These are phyloP conservation scores for Sugiyamaella neomexicana DNA, from an alignment of 1,139 yeast species.

Conservation along the genomic window DNA sequence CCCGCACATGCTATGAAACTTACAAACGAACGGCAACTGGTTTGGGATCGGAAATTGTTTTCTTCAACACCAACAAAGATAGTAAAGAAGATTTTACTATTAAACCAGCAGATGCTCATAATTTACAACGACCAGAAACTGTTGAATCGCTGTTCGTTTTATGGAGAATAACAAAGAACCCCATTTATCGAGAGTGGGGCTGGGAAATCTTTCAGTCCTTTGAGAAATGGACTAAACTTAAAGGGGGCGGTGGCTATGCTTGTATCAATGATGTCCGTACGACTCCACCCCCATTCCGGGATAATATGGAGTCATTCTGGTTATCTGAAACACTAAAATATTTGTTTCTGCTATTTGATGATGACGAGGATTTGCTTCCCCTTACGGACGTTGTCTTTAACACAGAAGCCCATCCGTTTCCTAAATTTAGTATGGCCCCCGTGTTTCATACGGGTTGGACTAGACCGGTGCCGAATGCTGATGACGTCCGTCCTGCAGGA, in stretches of 20 bases:
- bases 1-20: slow-evolving; percentile 82
- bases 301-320: slow-evolving; percentile 94
- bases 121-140: slow-evolving; percentile 91
- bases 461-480: not conserved
- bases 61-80: slow-evolving; percentile 56
- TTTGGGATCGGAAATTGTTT: slow-evolving; percentile 84
- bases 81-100: slow-evolving; percentile 59
- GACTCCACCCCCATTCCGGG: slow-evolving; percentile 52
- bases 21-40: slow-evolving; percentile 74
- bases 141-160: slow-evolving; percentile 84
- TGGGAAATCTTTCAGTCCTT: slow-evolving; percentile 80
- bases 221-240: slow-evolving; percentile 56
- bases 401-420: slow-evolving; percentile 93
- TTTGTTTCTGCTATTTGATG: slow-evolving; percentile 74
- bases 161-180: slow-evolving; percentile 78
- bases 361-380: slow-evolving; percentile 53
- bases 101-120: slow-evolving; percentile 73
- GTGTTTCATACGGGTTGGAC: slow-evolving; percentile 67
- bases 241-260: slow-evolving; percentile 62
- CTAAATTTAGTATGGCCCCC: slow-evolving; percentile 59
- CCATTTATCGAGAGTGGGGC: slow-evolving; percentile 86
- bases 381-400: slow-evolving; percentile 75
- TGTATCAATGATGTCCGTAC: slow-evolving; percentile 64
- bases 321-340: slow-evolving; percentile 90
- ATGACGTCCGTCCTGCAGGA: not conserved